phyloP scores from a whole-genome alignment of 2,329 filamentous ascomycete genomes.

The Aspergillus fructus region DNA sequence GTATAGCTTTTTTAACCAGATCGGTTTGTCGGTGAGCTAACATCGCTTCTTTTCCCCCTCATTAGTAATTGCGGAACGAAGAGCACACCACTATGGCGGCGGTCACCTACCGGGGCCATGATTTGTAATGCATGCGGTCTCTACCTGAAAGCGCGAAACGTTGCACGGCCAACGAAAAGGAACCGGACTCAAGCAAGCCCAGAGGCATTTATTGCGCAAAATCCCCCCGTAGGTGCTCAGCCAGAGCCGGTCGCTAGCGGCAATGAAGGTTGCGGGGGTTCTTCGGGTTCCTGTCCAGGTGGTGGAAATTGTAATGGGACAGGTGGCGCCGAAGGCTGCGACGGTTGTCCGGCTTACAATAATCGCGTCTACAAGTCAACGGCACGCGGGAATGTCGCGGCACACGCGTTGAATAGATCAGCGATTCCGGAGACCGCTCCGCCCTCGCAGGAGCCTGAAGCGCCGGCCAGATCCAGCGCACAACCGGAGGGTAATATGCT shows the following conservation, averaged over 20 bases:
- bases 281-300: constrained; percentile 87
- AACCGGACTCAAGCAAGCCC: constrained; percentile 62
- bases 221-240: constrained; percentile 13
- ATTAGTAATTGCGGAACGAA: constrained; percentile 91
- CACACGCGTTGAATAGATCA: constrained; percentile 35
- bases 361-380: constrained; percentile 88
- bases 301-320: constrained; percentile 95
- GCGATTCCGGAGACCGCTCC: constrained; percentile 27
- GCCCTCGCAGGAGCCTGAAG: constrained; percentile 24
- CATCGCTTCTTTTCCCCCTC: background rate
- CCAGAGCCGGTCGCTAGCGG: constrained; percentile 30
- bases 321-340: constrained; percentile 90
- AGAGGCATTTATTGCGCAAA: constrained; percentile 14
- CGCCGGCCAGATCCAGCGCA: constrained; percentile 20
- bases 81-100: constrained; percentile 88
- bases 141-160: constrained; percentile 90
- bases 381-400: constrained; percentile 45
- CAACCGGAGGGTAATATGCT: constrained; percentile 54
- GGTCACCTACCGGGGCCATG: constrained; percentile 86
- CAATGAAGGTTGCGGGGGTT: constrained; percentile 34
- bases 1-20: constrained; percentile 12
- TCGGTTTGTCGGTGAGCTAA: background rate
- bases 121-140: constrained; percentile 98
- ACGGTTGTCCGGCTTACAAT: constrained; percentile 95
- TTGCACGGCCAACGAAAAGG: constrained; percentile 82